Evolutionary conservation across 164 flowering plant species (phyloP), one percentile per base, ranked within the genome.

Genomic region (Magnolia kwangsiensis): DNA sequence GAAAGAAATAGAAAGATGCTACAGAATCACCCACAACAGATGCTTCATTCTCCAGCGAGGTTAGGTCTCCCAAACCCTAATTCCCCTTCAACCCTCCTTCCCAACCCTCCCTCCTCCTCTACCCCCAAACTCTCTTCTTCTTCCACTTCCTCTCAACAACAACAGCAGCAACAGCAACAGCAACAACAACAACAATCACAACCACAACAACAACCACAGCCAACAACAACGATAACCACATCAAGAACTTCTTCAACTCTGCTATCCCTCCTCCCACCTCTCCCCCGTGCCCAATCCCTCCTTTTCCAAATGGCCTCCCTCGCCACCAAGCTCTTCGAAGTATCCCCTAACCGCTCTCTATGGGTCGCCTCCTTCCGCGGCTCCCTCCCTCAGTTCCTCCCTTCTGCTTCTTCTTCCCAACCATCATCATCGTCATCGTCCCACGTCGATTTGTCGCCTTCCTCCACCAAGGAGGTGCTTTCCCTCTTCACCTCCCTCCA

Each of bases 221-320:
- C 74, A 70, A 8, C 80, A 61, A 10, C 74, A 49, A 3, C 81
- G 67, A 71, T 61, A 76, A 76, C 77, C 84, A 77, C 86, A 71
- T 59, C 89, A 29, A 74, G 86, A 8, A 45, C 86, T 49, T 89
- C 98, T n/a, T 79, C 95, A 16, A 79, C 92, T 10, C 92, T 94
- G 72, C 94, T 96, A 37, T 80, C 97, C 71, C 97, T 92, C 63
- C 93, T 91, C 69, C 97, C 99, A 0, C 99, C 99, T 29, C 91
- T 91, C 72, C 82, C 93, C n/a, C 77, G 98, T 68, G 98, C 98
- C 45, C 97, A 92, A 78, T 78, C 90, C 51, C 88, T 94, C 69
- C 97, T 96, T 74, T 84, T 81, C 67, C 97, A 92, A 63, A 90
- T 96, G 93, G 90, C 97, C n/a, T 85, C 96, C 65, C 88, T 96